Evolutionary conservation across 73 alveolate species (phyloP).

Genomic region (Paramecium sexaurelia): DNA sequence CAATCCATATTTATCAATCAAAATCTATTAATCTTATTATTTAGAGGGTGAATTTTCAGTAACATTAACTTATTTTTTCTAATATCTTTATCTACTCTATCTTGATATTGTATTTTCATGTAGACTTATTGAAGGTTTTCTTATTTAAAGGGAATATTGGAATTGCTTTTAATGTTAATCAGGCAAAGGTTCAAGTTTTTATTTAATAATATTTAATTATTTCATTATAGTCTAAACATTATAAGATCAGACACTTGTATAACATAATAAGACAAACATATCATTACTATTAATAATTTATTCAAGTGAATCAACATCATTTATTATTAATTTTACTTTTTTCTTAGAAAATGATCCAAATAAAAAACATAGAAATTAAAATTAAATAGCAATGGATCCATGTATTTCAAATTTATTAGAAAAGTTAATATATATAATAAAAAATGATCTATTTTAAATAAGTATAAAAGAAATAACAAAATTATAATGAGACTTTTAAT

Average conservation of each 20-base stretch:
- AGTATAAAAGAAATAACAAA: too few species aligned
- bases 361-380: too few species aligned
- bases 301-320: too few species aligned
- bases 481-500: conserved; percentile 16
- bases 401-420: too few species aligned
- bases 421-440: too few species aligned
- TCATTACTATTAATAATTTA: too few species aligned
- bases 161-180: not conserved
- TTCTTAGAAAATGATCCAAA: too few species aligned
- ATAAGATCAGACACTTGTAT: not conserved
- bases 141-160: not conserved
- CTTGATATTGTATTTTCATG: not conserved
- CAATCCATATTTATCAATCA: not conserved
- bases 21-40: not conserved
- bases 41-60: not conserved
- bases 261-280: too few species aligned
- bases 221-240: not conserved
- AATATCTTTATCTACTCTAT: not conserved
- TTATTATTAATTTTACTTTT: too few species aligned
- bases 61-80: not conserved
- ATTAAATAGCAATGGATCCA: too few species aligned
- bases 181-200: not conserved
- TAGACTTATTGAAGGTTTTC: not conserved
- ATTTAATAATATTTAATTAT: not conserved
- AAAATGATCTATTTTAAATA: too few species aligned